Conservation (phyloP, 129 eudicot species). For the Rutidosis leptorrhynchoides region DNA sequence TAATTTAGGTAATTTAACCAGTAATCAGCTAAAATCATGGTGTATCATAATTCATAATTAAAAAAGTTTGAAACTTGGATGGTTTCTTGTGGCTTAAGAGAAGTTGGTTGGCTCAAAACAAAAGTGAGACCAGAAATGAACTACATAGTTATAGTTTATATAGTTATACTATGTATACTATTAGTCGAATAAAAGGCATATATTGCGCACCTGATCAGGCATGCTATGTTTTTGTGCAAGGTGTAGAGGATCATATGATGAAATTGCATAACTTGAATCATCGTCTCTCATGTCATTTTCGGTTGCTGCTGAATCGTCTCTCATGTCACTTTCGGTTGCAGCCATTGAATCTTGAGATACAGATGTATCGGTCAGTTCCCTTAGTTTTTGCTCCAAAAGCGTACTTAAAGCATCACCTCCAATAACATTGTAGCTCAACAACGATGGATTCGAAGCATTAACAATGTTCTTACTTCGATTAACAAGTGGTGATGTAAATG, state of each 20-base stretch:
- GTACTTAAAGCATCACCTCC: constrained; percentile 75
- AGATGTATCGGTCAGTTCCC: constrained; percentile 50
- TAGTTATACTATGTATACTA: neutral
- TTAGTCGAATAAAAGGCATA: neutral
- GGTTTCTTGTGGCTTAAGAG: neutral
- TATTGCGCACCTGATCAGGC: constrained; percentile 44
- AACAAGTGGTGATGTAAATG: constrained; percentile 83
- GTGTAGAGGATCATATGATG: constrained; percentile 38
- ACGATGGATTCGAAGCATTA: constrained; percentile 38
- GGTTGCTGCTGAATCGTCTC: constrained; percentile 27
- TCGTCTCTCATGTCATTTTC: constrained; percentile 30
- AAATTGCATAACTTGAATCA: constrained; percentile 32
- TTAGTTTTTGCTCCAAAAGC: constrained; percentile 71
- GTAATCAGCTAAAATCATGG: neutral
- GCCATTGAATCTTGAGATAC: constrained; percentile 31
- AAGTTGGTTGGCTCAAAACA: neutral
- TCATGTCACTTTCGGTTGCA: constrained; percentile 20
- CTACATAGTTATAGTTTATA: neutral
- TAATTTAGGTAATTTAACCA: neutral
- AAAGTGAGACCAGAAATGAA: neutral
- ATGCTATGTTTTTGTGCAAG: constrained; percentile 30
- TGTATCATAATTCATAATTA: too few relatives aligned
- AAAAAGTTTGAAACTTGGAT: neutral
- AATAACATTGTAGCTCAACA: constrained; percentile 39
- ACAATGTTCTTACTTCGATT: constrained; percentile 36